Conservation (phyloP, 176 grass and related monocot species). For the Raddia guianensis region DNA sequence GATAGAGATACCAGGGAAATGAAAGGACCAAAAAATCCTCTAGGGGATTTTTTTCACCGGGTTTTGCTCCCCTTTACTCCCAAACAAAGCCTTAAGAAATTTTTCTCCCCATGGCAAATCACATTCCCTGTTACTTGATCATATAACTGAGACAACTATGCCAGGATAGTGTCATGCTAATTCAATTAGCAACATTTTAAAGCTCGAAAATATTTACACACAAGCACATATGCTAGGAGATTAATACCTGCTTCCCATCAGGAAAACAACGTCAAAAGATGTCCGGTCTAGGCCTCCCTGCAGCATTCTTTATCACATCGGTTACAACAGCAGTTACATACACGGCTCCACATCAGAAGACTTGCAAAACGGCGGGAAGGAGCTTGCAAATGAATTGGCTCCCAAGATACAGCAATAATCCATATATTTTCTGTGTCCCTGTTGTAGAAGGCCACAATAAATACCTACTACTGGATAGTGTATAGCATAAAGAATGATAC, state of each 20-base stretch:
- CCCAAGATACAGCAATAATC: constrained; percentile 96
- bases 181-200: not conserved
- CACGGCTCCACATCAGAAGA: not conserved
- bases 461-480: not conserved
- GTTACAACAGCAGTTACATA: constrained; percentile 65
- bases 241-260: constrained; percentile 78
- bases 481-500: not conserved
- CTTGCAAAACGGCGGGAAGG: constrained; percentile 87
- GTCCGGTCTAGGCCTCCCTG: constrained; percentile 85
- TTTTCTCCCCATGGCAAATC: constrained; percentile 69
- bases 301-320: constrained; percentile 62
- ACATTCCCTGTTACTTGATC: constrained; percentile 72
- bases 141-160: constrained; percentile 50
- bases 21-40: too few relatives aligned
- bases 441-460: constrained; percentile 9
- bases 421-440: constrained; percentile 88
- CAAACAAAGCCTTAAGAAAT: too few relatives aligned
- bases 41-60: too few relatives aligned
- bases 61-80: too few relatives aligned
- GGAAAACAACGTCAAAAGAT: constrained; percentile 98
- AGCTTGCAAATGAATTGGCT: constrained; percentile 90
- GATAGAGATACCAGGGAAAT: too few relatives aligned
- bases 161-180: not conserved
- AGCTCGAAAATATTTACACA: not conserved
- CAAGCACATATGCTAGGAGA: not conserved